phyloP scores from a whole-genome alignment of 495 filamentous ascomycete genomes.

The Corynascus novoguineensis region DNA sequence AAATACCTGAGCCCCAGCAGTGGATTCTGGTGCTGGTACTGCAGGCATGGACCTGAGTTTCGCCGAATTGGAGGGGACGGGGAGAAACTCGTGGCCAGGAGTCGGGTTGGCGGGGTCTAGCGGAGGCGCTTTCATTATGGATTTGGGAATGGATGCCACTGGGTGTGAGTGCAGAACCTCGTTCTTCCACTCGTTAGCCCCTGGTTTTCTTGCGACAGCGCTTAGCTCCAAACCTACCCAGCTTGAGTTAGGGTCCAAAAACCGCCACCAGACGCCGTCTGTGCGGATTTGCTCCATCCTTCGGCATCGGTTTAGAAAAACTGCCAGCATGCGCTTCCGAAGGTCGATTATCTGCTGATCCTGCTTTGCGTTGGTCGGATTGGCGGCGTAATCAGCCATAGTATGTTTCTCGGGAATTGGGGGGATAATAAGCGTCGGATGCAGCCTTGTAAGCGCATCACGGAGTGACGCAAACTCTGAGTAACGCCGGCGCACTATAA shows the following conservation, averaged over 20 bases:
- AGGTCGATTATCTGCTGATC: constrained; percentile 94
- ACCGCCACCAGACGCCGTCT: constrained; percentile 95
- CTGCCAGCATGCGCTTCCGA: constrained; percentile 89
- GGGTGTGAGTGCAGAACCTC: constrained; percentile 90
- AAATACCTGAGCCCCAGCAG: constrained; percentile 61
- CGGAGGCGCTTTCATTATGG: constrained; percentile 86
- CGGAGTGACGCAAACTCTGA: constrained; percentile 95
- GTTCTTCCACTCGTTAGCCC: constrained; percentile 57
- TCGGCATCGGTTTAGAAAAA: constrained; percentile 89
- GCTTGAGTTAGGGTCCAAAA: constrained; percentile 95
- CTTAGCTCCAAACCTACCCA: constrained; percentile 68
- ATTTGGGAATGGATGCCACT: constrained; percentile 85
- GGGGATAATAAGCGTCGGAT: constrained; percentile 90
- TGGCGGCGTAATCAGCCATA: constrained; percentile 97
- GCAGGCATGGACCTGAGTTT: constrained; percentile 65
- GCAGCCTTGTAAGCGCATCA: constrained; percentile 79
- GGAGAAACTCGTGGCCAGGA: constrained; percentile 81
- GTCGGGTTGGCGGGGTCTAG: constrained; percentile 87
- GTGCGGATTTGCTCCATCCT: constrained; percentile 89
- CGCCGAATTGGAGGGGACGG: constrained; percentile 74
- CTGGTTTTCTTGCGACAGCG: background rate
- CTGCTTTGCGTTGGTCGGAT: constrained; percentile 95
- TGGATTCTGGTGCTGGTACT: constrained; percentile 36
- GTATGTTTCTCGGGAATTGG: constrained; percentile 98
- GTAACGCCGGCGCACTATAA: constrained; percentile 91